Evolutionary conservation across 2,329 filamentous ascomycete species (phyloP).

Genomic region (Thelonectria olida): DNA sequence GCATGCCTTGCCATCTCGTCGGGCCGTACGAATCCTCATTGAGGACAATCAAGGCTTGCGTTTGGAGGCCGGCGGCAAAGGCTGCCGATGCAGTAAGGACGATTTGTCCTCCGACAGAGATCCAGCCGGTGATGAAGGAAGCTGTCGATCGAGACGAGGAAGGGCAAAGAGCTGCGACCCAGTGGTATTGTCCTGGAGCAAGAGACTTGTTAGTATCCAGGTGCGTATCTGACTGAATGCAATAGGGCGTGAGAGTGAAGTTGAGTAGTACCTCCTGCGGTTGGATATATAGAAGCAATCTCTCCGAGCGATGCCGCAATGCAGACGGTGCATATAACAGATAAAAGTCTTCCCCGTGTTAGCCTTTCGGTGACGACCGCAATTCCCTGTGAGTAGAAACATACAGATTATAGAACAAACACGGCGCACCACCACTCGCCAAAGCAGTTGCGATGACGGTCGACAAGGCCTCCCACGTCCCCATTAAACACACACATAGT

Average conservation of each 20-base stretch:
- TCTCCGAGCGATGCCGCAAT: constrained; percentile 29
- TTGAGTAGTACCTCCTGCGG: constrained; percentile 25
- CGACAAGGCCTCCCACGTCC: constrained; percentile 60
- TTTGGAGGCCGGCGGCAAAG: constrained; percentile 54
- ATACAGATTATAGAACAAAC: constrained; percentile 49
- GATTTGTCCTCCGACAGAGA: constrained; percentile 56
- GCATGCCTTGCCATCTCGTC: constrained; percentile 53
- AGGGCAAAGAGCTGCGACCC: constrained; percentile 31
- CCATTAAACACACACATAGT: constrained; percentile 59
- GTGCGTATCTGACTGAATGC: no score
- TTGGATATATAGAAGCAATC: constrained; percentile 34
- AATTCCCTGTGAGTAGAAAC: neutral
- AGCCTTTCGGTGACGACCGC: rapidly evolving
- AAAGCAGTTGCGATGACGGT: constrained; percentile 56
- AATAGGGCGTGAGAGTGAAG: neutral
- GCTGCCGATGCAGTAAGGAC: constrained; percentile 58
- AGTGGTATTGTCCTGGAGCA: constrained; percentile 30
- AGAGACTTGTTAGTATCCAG: neutral
- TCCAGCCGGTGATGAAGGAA: constrained; percentile 28
- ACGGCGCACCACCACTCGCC: constrained; percentile 55
- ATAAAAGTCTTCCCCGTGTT: constrained; percentile 16
- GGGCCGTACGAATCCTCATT: constrained; percentile 52
- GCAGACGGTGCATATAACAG: constrained; percentile 25
- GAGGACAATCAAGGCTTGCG: constrained; percentile 53
- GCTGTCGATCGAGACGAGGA: constrained; percentile 13